Evolutionary conservation across 2,329 filamentous ascomycete species (phyloP), one percentile per base, ranked within the genome.

Genomic region (Diaporthe amygdali): DNA sequence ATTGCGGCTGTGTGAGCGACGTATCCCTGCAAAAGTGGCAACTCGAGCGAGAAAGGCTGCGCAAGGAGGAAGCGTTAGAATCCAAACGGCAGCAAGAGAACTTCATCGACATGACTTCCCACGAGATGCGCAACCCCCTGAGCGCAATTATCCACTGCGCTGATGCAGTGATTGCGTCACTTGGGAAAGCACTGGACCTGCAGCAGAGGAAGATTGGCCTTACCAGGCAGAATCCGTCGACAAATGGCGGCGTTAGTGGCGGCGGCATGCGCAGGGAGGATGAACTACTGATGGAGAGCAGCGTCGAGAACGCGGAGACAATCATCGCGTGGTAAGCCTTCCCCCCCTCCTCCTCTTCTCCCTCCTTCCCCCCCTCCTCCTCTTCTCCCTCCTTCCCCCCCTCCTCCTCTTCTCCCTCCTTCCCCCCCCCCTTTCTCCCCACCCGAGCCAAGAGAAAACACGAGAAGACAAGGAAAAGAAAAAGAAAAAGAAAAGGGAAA

Each of bases 31-130:
- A 85, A 72, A 86, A 83, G 71, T 87, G 82, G 84, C 86, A 86
- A 78, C 79, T 85, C n/a, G 86, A 84, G 73, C 82, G 82, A 63
- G 87, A 87, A 75, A 85, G 82, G 66, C 78, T 82, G 75, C 83
- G 82, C 64, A 88, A 85, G 77, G 86, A 87, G 52, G 87, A 90
- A 70, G 88, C 88, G 1, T 85, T 90, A 32, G 87, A 90, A 76
- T 86, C 87, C 37, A 89, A 88, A 76, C 83, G 91, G 6, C 92
- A 93, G 77, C 94, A 96, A 77, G 92, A 95, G 76, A 93, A 93
- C 74, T 95, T 95, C 76, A 94, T 95, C 76, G 93, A 94, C 79
- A 94, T 94, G 84, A 89, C 88, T 1, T 90, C 89, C 17, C 91
- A 93, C 77, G 91, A 93, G 77, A 91, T 93, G 88, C 87, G 92